Conservation (phyloP, 495 filamentous ascomycete species). For the Staphylotrichum longicolle region DNA sequence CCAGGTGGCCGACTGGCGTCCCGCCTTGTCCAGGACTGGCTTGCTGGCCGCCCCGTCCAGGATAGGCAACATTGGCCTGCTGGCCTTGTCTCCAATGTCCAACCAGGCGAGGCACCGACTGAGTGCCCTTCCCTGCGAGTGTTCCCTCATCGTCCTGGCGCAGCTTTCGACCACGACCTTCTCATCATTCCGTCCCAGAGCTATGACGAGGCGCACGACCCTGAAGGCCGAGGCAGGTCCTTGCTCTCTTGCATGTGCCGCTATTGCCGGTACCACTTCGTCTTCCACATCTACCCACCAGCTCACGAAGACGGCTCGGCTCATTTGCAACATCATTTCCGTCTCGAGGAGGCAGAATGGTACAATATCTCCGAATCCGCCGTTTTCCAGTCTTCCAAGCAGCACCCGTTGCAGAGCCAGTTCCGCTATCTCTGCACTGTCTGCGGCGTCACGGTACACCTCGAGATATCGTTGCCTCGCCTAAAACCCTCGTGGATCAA, state of each 20-base stretch:
- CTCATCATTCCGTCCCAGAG: slow-evolving; percentile 27
- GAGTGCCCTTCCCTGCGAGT: slow-evolving; percentile 23
- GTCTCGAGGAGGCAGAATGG: slow-evolving; percentile 2
- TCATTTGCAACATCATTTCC: slow-evolving; percentile 32
- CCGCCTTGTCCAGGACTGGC: slow-evolving; percentile 29
- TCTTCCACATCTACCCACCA: slow-evolving; percentile 25
- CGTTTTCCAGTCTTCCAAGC: slow-evolving; percentile 4
- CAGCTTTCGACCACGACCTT: slow-evolving; percentile 28
- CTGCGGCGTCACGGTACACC: slow-evolving; percentile 21
- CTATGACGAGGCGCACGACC: slow-evolving; percentile 20
- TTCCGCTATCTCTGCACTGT: slow-evolving; percentile 59
- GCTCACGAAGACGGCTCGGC: not conserved
- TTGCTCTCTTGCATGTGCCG: slow-evolving; percentile 33
- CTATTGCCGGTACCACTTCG: slow-evolving; percentile 37
- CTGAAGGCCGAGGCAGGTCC: slow-evolving; percentile 9
- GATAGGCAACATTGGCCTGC: not conserved
- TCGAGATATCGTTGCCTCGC: slow-evolving; percentile 56
- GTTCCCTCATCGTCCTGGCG: slow-evolving; percentile 8
- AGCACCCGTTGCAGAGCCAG: slow-evolving; percentile 31
- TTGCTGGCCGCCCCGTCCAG: slow-evolving; percentile 19
- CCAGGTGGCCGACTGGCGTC: slow-evolving; percentile 28
- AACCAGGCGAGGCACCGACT: not conserved
- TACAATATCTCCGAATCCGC: not conserved
- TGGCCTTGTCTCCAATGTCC: not conserved
- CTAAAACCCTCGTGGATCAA: slow-evolving; percentile 49